A percentile compares a stretch with the other conserved stretches of the same genome.
Evolutionary conservation across 345 rosid genomes (phyloP).

Genomic region (Citrus glauca): DNA sequence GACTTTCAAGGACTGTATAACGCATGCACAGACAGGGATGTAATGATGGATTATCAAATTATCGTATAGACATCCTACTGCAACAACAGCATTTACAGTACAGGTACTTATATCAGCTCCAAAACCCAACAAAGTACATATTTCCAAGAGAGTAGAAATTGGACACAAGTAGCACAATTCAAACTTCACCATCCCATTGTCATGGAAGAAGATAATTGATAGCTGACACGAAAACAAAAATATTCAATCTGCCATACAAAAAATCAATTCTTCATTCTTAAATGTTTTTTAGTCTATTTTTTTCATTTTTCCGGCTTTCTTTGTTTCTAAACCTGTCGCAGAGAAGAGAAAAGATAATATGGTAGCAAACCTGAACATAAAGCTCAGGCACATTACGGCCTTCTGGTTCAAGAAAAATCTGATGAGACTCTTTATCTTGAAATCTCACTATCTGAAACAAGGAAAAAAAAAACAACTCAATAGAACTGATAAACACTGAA

Average conservation of each 20-base stretch:
- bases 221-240: not conserved
- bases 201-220: not conserved
- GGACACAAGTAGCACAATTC: not conserved
- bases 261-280: not conserved
- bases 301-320: not conserved
- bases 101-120: not conserved
- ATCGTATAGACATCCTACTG: not conserved
- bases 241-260: not conserved
- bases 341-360: not conserved
- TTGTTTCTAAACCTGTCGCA: not conserved
- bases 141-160: not conserved
- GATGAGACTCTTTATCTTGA: constrained; percentile 96
- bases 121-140: not conserved
- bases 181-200: not conserved
- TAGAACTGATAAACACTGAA: not conserved
- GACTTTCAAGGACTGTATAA: not conserved
- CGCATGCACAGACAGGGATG: not conserved
- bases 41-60: not conserved
- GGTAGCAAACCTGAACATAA: constrained; percentile 74
- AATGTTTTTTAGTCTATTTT: not conserved
- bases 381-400: constrained; percentile 95
- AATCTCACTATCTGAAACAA: constrained; percentile 78
- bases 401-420: constrained; percentile 97
- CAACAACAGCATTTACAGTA: not conserved
- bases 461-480: not conserved